These are phyloP conservation scores for Collybia nuda DNA, from an alignment of 768 basidiomycete genomes.

Conservation along the genomic window DNA sequence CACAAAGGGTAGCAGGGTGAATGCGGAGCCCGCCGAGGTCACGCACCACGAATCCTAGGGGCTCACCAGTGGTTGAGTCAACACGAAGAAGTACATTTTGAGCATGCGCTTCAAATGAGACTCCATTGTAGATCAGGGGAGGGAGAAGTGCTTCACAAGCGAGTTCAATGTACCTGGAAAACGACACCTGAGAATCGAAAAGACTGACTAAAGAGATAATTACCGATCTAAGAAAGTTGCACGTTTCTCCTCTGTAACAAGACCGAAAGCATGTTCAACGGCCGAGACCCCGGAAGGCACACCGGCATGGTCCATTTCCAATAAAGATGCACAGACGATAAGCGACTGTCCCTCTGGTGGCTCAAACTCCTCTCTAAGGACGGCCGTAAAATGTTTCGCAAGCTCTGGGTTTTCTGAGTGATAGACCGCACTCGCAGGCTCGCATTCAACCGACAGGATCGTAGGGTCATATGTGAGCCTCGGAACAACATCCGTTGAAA, in stretches of 20 bases:
- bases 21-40: conserved; percentile 60
- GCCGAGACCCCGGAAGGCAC: conserved; percentile 41
- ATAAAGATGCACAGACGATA: conserved; percentile 50
- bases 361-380: conserved; percentile 44
- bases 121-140: conserved; percentile 50
- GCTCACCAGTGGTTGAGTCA: conserved; percentile 36
- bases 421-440: conserved; percentile 50
- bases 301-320: conserved; percentile 50
- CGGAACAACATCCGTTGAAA: conserved; percentile 49
- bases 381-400: conserved; percentile 52
- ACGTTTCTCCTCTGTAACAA: conserved; percentile 47
- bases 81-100: conserved; percentile 56
- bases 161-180: conserved; percentile 45
- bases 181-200: background rate
- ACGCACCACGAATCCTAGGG: conserved; percentile 52
- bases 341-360: conserved; percentile 39
- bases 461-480: conserved; percentile 41
- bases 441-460: conserved; percentile 44
- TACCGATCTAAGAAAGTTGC: conserved; percentile 47
- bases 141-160: conserved; percentile 53
- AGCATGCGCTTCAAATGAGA: conserved; percentile 63
- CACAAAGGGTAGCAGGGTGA: conserved; percentile 45
- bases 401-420: conserved; percentile 38
- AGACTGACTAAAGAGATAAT: conserved; percentile 5
- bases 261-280: conserved; percentile 42